Percentiles rank a stretch among this genome's conserved stretches.
phyloP scores from a whole-genome alignment of 352 stramenopile species.

The Pythium biforme region DNA sequence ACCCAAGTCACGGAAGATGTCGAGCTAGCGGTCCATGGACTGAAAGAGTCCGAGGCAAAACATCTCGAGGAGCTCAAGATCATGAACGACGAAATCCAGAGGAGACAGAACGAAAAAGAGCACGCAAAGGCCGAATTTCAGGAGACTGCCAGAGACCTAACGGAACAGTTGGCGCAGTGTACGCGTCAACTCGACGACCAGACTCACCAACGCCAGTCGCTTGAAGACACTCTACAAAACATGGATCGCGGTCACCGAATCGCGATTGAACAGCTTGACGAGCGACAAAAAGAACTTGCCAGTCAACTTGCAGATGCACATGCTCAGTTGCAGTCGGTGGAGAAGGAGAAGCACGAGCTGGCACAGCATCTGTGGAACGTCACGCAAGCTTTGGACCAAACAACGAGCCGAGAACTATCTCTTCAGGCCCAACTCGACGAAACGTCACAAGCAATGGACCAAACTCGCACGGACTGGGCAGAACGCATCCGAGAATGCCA shows the following conservation, averaged over 20 bases:
- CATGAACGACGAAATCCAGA: conserved; percentile 59
- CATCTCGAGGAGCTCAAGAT: conserved; percentile 56
- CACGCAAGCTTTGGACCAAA: conserved; percentile 45
- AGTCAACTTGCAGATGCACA: conserved; percentile 1
- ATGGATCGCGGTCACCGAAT: conserved; percentile 20
- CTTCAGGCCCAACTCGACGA: conserved; percentile 24
- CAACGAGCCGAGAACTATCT: conserved; percentile 32
- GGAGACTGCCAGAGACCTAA: conserved; percentile 27
- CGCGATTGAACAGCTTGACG: conserved; percentile 23
- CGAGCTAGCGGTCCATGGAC: conserved; percentile 29
- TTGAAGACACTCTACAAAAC: conserved; percentile 31
- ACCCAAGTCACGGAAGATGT: conserved; percentile 37
- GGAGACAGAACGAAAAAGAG: conserved; percentile 35
- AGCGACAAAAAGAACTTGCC: not conserved
- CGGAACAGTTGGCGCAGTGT: conserved; percentile 32
- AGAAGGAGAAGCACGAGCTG: conserved; percentile 57
- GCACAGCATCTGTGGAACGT: conserved; percentile 61
- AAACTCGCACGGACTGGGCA: conserved; percentile 24
- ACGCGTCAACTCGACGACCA: conserved; percentile 32
- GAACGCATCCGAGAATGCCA: conserved; percentile 48
- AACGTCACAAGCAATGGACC: conserved; percentile 29
- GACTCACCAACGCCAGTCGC: not conserved
- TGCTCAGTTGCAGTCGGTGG: conserved; percentile 16
- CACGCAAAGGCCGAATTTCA: conserved; percentile 43
- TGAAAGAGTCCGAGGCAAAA: conserved; percentile 32